These are phyloP conservation scores for Immersiella caudata DNA, from an alignment of 495 filamentous ascomycete species.

Conservation along the genomic window DNA sequence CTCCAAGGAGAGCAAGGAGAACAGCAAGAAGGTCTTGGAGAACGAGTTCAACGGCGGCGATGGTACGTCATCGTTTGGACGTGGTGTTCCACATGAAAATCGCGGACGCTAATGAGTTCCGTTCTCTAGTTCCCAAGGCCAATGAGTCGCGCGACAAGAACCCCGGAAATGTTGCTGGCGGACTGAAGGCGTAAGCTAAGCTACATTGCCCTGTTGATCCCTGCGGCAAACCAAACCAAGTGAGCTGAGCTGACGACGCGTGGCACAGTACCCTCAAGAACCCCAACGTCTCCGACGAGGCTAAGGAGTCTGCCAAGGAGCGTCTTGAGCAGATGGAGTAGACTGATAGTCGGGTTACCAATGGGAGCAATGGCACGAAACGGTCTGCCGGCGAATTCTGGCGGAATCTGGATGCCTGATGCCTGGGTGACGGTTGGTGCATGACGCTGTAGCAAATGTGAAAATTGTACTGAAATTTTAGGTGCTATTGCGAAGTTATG, in stretches of 20 bases:
- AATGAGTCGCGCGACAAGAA: slow-evolving; percentile 42
- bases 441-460: neutral
- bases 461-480: too few relatives aligned
- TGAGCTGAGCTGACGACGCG: slow-evolving; percentile 14
- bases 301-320: slow-evolving; percentile 47
- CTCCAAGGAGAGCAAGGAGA: slow-evolving; percentile 40
- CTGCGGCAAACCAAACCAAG: neutral
- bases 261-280: slow-evolving; percentile 45
- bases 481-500: too few relatives aligned
- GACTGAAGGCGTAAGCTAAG: slow-evolving; percentile 46
- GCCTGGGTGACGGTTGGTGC: neutral
- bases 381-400: neutral
- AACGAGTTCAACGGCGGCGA: slow-evolving; percentile 46
- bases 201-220: neutral
- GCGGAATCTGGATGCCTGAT: neutral
- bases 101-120: neutral
- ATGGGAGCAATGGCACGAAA: neutral
- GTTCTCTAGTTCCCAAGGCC: slow-evolving; percentile 29
- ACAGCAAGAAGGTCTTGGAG: slow-evolving; percentile 46
- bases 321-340: slow-evolving; percentile 42
- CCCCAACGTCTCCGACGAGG: slow-evolving; percentile 44
- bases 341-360: neutral
- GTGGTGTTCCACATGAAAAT: neutral
- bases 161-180: slow-evolving; percentile 46
- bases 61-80: slow-evolving; percentile 25